Conservation (phyloP, 2,329 filamentous ascomycete species). For the Dactylellina cionopaga region DNA sequence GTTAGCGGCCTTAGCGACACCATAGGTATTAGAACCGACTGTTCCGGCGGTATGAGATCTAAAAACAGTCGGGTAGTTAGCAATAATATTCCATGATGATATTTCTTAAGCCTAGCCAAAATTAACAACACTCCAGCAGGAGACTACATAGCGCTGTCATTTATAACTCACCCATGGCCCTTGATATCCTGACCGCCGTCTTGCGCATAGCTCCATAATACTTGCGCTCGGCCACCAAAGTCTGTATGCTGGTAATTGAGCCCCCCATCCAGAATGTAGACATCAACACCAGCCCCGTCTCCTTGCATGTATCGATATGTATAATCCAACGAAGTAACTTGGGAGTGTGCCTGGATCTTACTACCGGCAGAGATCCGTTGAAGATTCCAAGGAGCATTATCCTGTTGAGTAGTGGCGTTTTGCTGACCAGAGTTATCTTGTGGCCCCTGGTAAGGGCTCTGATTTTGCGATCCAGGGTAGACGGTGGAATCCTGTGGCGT, state of each 20-base stretch:
- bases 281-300: conserved; percentile 23
- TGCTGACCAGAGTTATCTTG: background rate
- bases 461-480: background rate
- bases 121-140: too few relatives aligned
- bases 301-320: conserved; percentile 8
- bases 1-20: conserved; percentile 42
- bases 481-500: too few relatives aligned
- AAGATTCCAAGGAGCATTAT: conserved; percentile 24
- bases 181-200: conserved; percentile 25
- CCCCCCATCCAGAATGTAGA: conserved; percentile 47
- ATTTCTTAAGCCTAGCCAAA: background rate
- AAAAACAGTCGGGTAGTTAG: background rate
- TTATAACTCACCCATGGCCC: conserved; percentile 39
- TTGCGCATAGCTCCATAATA: conserved; percentile 24
- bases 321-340: background rate
- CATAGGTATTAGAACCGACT: conserved; percentile 35
- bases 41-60: conserved; percentile 42
- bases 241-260: conserved; percentile 26
- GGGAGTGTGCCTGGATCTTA: background rate
- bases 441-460: background rate
- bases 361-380: conserved; percentile 22
- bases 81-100: background rate
- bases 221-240: conserved; percentile 24
- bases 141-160: too few relatives aligned
- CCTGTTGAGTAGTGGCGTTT: background rate